These are phyloP conservation scores for Funneliformis caledonium DNA, from an alignment of 371 early-diverging fungal genomes.

Conservation along the genomic window DNA sequence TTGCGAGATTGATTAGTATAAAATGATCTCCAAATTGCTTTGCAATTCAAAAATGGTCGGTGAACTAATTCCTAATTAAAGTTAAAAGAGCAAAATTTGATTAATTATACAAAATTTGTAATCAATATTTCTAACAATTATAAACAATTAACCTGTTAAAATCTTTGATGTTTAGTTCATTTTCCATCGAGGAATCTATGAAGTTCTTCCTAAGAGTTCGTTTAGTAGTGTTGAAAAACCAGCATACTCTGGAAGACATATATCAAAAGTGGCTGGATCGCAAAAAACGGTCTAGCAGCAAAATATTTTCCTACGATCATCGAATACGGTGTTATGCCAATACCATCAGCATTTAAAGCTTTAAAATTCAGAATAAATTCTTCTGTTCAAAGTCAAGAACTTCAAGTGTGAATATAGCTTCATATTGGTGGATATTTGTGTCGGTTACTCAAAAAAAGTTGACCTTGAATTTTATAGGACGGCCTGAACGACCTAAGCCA, in stretches of 20 bases:
- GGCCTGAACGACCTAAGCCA: background rate
- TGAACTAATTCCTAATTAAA: constrained; percentile 60
- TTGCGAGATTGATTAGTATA: constrained; percentile 63
- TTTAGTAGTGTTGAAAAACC: constrained; percentile 42
- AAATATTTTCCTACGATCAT: constrained; percentile 62
- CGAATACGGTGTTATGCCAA: constrained; percentile 55
- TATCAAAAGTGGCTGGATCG: background rate
- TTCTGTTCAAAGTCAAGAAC: constrained; percentile 53
- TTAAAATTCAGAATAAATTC: constrained; percentile 54
- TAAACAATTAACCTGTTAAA: constrained; percentile 45
- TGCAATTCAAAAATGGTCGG: constrained; percentile 63
- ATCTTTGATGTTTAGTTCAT: constrained; percentile 49
- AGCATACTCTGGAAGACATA: constrained; percentile 50
- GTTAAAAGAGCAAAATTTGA: background rate
- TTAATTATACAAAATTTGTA: background rate
- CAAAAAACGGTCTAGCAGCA: constrained; percentile 53
- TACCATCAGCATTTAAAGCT: constrained; percentile 44
- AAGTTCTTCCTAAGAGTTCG: constrained; percentile 54
- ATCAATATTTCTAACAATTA: background rate
- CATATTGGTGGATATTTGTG: constrained; percentile 45
- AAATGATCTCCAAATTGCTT: constrained; percentile 76
- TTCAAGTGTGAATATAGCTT: constrained; percentile 47
- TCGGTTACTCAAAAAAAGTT: background rate
- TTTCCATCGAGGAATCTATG: constrained; percentile 57
- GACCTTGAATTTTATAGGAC: background rate